Conservation (phyloP, 1,284 basidiomycete genomes). For the Ustilago curta region DNA sequence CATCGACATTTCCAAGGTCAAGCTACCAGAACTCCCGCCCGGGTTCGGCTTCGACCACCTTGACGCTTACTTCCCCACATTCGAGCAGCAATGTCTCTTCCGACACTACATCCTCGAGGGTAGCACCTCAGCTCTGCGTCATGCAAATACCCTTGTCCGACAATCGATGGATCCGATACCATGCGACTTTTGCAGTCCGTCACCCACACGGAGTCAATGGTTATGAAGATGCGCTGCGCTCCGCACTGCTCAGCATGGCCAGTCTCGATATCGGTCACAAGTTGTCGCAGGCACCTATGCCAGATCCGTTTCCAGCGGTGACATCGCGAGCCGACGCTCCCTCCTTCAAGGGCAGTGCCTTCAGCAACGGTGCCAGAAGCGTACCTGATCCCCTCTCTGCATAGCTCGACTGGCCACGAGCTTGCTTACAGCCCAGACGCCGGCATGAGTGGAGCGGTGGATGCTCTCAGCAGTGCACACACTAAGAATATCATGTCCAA, state of each 20-base stretch:
- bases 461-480: slow-evolving; percentile 10
- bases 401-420: background rate
- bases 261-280: slow-evolving; percentile 48
- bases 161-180: slow-evolving; percentile 47
- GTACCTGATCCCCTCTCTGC: slow-evolving; percentile 6
- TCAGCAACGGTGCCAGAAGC: background rate
- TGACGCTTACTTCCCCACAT: slow-evolving; percentile 42
- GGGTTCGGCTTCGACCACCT: slow-evolving; percentile 44
- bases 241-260: slow-evolving; percentile 41
- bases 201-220: slow-evolving; percentile 37
- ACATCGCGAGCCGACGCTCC: slow-evolving; percentile 11
- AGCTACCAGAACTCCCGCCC: slow-evolving; percentile 35
- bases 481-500: slow-evolving; percentile 35
- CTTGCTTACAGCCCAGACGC: background rate
- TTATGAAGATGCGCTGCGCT: slow-evolving; percentile 45
- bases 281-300: slow-evolving; percentile 35
- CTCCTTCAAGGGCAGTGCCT: slow-evolving; percentile 10
- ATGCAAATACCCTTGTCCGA: slow-evolving; percentile 35
- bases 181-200: slow-evolving; percentile 38
- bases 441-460: slow-evolving; percentile 4
- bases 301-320: slow-evolving; percentile 25
- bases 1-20: slow-evolving; percentile 39
- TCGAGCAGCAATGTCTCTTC: slow-evolving; percentile 45
- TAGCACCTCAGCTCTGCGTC: slow-evolving; percentile 42
- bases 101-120: slow-evolving; percentile 47